phyloP scores from a whole-genome alignment of 805 yeast species.

The Jamesozyma spencerorum region DNA sequence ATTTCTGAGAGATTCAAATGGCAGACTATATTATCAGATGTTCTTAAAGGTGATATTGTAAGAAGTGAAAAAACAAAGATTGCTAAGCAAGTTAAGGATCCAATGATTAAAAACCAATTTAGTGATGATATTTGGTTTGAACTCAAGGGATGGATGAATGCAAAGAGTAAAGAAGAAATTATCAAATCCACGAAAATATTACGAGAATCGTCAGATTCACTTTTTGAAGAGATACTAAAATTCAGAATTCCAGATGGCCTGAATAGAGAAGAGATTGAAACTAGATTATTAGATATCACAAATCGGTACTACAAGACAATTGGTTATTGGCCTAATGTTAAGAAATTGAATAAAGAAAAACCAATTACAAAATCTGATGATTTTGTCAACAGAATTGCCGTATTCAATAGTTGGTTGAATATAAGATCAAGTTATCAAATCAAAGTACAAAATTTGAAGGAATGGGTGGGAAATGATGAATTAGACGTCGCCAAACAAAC shows the following conservation, averaged over 20 bases:
- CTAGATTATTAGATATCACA: slow-evolving; percentile 48
- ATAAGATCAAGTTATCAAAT: slow-evolving; percentile 59
- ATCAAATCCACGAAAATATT: slow-evolving; percentile 55
- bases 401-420: slow-evolving; percentile 75
- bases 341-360: slow-evolving; percentile 71
- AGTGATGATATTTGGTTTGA: slow-evolving; percentile 69
- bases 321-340: slow-evolving; percentile 67
- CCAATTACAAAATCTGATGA: slow-evolving; percentile 58
- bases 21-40: slow-evolving; percentile 89
- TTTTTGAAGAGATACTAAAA: slow-evolving; percentile 57
- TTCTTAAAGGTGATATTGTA: slow-evolving; percentile 90
- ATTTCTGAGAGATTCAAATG: slow-evolving; percentile 80
- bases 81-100: slow-evolving; percentile 35
- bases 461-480: slow-evolving; percentile 82
- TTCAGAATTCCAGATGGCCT: slow-evolving; percentile 47
- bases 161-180: slow-evolving; percentile 75
- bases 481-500: slow-evolving; percentile 44
- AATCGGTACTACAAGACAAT: slow-evolving; percentile 58
- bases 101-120: slow-evolving; percentile 21
- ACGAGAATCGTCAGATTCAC: slow-evolving; percentile 61
- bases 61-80: slow-evolving; percentile 78
- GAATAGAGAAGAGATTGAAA: slow-evolving; percentile 32
- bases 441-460: slow-evolving; percentile 49
- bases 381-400: slow-evolving; percentile 59
- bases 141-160: slow-evolving; percentile 69